Evolutionary conservation across 1,284 basidiomycete genomes (phyloP), one percentile per base, ranked within the genome.

Genomic region (Pseudozyma sp.): DNA sequence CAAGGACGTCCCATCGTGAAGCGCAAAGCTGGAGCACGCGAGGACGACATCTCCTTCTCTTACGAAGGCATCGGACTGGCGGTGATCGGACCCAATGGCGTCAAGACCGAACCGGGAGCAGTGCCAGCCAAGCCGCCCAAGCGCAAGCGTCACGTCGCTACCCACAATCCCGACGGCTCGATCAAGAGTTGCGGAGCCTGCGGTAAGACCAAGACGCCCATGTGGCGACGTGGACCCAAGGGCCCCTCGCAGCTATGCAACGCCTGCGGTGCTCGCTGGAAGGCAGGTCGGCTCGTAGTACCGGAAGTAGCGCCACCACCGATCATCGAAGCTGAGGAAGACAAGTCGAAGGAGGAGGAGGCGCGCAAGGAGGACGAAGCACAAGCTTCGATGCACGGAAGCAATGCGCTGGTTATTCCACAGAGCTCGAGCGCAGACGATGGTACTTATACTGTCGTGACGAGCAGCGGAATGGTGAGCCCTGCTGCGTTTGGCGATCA

Each of bases 191-290:
- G 82, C 52, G 78, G 78, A 11, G 79, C 81, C 2, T 83, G 82
- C 49, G 80, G 79, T 25, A 82, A 82, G 59, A 81, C 76, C 50
- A 79, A 80, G 66, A 83, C 82, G 40, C 82, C 82, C 31, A 82
- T 83, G 81, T 83, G 82, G 82, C 70, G 82, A 18, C 67, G 82
- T 11, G 82, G 82, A 9, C 82, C 82, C 34, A 76, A 76, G 39
- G 82, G 82, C 1, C 79, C 79, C 2, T 77, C 75, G 49, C 79
- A 80, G 62, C 72, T 83, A 34, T 83, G 82, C 69, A 83, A 83
- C 52, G 82, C 82, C 1, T 83, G 82, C 48, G 82, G 82, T 12
- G 82, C 82, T 5, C 77, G 76, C 51, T 83, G 82, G 82, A 83
- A 82, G 62, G 80, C 79, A 10, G 82, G 82, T 0, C 71, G 82